Percentiles rank a stretch among this genome's conserved stretches.
Conservation (phyloP, 305 asterid species). For the Fraxinus sp. region DNA sequence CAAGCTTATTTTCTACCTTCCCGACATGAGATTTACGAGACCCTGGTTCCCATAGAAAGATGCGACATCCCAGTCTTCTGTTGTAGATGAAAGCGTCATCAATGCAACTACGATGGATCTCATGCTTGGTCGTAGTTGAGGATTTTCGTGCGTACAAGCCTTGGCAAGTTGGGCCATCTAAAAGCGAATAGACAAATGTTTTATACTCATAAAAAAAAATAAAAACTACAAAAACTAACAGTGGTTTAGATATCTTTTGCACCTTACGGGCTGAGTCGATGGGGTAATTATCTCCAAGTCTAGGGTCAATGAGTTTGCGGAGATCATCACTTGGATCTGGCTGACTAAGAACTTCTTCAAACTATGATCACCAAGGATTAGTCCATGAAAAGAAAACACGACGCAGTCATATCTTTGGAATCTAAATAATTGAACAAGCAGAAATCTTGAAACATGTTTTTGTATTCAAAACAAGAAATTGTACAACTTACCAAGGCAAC, state of each 20-base stretch:
- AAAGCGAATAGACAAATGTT: not conserved
- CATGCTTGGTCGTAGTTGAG: slow-evolving; percentile 82
- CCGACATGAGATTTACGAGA: slow-evolving; percentile 66
- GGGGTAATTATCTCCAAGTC: slow-evolving; percentile 71
- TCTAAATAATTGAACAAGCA: slow-evolving; percentile 1
- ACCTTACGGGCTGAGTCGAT: slow-evolving; percentile 77
- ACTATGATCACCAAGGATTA: slow-evolving; percentile 39
- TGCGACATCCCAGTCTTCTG: slow-evolving; percentile 90
- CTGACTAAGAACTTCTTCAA: slow-evolving; percentile 72
- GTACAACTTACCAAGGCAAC: slow-evolving; percentile 60
- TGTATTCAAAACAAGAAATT: slow-evolving; percentile 18
- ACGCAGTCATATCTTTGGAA: not conserved
- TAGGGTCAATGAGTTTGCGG: slow-evolving; percentile 59
- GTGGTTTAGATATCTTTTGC: not conserved
- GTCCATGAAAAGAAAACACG: not conserved
- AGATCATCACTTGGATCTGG: slow-evolving; percentile 55
- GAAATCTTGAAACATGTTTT: not conserved
- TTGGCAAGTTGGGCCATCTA: slow-evolving; percentile 83
- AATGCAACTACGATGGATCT: slow-evolving; percentile 81
- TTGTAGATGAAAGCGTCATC: slow-evolving; percentile 83
- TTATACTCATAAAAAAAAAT: not conserved
- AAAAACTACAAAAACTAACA: not conserved
- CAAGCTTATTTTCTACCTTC: slow-evolving; percentile 46
- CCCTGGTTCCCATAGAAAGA: slow-evolving; percentile 74
- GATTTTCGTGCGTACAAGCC: slow-evolving; percentile 84